A percentile compares a stretch with the other conserved stretches of the same genome.
These are phyloP conservation scores for Solanum ahanhuiri DNA, from an alignment of 257 asterid species.

Conservation along the genomic window DNA sequence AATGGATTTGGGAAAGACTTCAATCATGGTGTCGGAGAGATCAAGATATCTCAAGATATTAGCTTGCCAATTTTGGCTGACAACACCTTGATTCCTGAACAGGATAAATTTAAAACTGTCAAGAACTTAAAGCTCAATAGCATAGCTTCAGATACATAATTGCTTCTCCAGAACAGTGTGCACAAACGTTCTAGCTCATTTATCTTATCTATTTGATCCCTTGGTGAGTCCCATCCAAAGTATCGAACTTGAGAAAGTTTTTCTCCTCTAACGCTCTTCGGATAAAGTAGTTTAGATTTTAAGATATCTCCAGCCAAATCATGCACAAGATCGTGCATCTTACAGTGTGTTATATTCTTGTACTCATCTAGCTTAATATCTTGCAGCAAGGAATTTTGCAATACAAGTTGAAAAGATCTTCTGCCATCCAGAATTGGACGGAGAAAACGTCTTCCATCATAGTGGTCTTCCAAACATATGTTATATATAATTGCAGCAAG, in stretches of 20 bases:
- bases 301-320: conserved; percentile 4
- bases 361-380: not conserved
- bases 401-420: not conserved
- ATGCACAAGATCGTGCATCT: conserved; percentile 10
- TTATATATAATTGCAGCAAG: not conserved
- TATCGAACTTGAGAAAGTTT: not conserved
- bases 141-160: not conserved
- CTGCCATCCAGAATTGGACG: conserved; percentile 3
- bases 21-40: fast-evolving
- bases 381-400: not conserved
- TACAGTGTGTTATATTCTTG: too few relatives aligned
- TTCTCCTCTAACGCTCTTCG: not conserved
- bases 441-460: not conserved
- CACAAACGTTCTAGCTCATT: not conserved
- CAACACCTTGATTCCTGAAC: not conserved
- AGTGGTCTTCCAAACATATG: not conserved
- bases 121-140: not conserved
- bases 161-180: not conserved
- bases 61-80: not conserved
- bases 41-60: not conserved
- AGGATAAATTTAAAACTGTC: not conserved
- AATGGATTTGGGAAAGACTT: not conserved
- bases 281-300: not conserved
- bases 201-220: not conserved
- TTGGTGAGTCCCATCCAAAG: not conserved